Evolutionary conservation across 73 alveolate species (phyloP).

Genomic region (Paramecium biaurelia): DNA sequence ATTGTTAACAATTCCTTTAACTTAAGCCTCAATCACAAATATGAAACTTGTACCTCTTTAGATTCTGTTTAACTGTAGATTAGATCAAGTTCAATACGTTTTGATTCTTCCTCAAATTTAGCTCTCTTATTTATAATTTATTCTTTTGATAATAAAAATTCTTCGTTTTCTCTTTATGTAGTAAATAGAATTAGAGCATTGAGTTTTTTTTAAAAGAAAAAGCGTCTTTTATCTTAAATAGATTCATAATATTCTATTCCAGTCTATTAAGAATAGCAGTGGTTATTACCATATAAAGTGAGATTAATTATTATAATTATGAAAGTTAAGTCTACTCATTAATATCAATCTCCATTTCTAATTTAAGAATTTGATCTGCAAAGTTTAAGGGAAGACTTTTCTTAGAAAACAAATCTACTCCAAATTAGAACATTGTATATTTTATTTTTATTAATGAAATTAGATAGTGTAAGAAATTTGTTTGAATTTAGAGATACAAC

Average conservation of each 20-base stretch:
- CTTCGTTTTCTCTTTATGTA: neutral
- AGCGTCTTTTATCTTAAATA: slow-evolving; percentile 20
- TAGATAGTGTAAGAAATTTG: neutral
- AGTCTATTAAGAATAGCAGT: neutral
- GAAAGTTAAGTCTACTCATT: neutral
- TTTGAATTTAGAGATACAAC: slow-evolving; percentile 10
- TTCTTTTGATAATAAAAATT: neutral
- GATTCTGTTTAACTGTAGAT: neutral
- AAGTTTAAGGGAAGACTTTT: neutral
- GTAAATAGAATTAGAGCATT: neutral
- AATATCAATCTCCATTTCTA: neutral
- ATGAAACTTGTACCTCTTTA: neutral
- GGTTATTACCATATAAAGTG: neutral
- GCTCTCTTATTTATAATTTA: neutral
- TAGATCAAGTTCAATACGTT: neutral
- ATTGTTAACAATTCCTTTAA: slow-evolving; percentile 4
- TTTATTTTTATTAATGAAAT: neutral
- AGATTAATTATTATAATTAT: neutral
- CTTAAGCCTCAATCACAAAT: neutral
- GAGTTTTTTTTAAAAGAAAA: slow-evolving; percentile 49
- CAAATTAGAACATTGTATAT: neutral
- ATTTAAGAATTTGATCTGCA: neutral
- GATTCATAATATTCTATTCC: slow-evolving; percentile 66
- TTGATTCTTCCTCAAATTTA: slow-evolving; percentile 22
- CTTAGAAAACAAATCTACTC: neutral